Base-by-base conservation (phyloP, 2,329 filamentous ascomycete species). In the Orbilia ellipsospora region DNA sequence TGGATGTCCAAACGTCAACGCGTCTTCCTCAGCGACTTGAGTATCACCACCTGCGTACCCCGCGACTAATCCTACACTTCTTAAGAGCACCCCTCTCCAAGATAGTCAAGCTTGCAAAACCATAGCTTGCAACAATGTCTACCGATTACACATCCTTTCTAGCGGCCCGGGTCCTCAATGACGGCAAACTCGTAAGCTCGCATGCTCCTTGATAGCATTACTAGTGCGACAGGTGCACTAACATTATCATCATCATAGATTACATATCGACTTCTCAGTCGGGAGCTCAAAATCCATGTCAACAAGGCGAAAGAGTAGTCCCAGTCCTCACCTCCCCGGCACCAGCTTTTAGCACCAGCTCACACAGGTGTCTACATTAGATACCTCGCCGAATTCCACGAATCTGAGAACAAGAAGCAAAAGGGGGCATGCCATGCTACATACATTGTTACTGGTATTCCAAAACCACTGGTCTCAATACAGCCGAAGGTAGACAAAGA, bases 231-330 rank as follows among this genome's bases (percentile, higher is more conserved):
- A 42, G 18, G 54, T 61, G 28, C 15, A 18, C 15, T 48, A 31
- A 40, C 20, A 13, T 20, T 48, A 12, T 23, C 44, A 12, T 23
- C 23, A 8, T 16, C 15, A n/a, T 5, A 96, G 93, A 87, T 97
- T 80, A 96, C 92, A 60, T 98, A 97, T 84, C 90, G 93, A 60
- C 85, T 90, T 57, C 84, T 99, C 77, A 95, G 93, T 82, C 88
- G 94, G 80, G 90, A 90, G 45, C 83, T 97, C 64, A 91, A 93
- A 80, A 87, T 97, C 52, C 91, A 97, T 81, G 90, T 92, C 82
- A 95, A 96, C 81, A 85, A 87, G 51, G 95, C 95, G 12, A 99
- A 99, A 83, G 90, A 94, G 94, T 96, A 84, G 78, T 87, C 63
- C 82, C 73, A 69, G 31, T 26, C 57, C 40, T 62, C 18, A 50